Base-by-base conservation (phyloP, 192 early-diverging fungal genomes). In the Podila clonocystis region DNA sequence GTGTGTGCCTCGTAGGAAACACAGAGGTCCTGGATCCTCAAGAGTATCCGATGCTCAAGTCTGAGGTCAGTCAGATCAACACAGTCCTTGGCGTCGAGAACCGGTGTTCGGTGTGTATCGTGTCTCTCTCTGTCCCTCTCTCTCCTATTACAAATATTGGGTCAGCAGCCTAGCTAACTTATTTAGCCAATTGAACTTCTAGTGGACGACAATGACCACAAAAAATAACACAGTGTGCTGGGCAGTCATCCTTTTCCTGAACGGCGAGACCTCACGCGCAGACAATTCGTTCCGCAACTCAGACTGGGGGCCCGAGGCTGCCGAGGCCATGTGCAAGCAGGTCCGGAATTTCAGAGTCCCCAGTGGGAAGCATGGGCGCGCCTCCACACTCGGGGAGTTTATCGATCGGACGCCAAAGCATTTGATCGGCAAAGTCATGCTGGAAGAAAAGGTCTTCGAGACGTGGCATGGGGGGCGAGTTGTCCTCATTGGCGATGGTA, bases 291-390 rank as follows among this genome's bases (percentile, higher is more conserved):
- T 73, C 33, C 62, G 71, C 6, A 62, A 62, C 20, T 73, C 71
- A 17, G 71, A 73, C 13, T 73, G 71, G 63, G 71, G 71, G 5
- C 55, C 71, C 17, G 71, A 73, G 30, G 71, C 71, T 24, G 71
- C 71, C 13, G 71, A 58, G 20, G 30, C 57, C 1, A 73, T 73
- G 71, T 58, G 63, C 24, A 65, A 65, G n/a, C 50, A 65, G 41
- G 71, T 73, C 19, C 63, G 71, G 2, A n/a, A 73, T 24, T 73
- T 73, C 22, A 33, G 26, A 0, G 50, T 73, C n/a, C 38, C 49
- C 19, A n/a, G 20, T 63, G 63, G 49, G n/a, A 45, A 45, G 41
- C 38, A 36, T 28, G 55, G 50, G 4, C 20, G 48, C 4, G n/a
- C 36, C n/a, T 17, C 36, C 45, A 73, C 71, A 1, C 17, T 73